Base-by-base conservation (phyloP, 1,139 yeast genomes). In the Yamadazyma sp. region DNA sequence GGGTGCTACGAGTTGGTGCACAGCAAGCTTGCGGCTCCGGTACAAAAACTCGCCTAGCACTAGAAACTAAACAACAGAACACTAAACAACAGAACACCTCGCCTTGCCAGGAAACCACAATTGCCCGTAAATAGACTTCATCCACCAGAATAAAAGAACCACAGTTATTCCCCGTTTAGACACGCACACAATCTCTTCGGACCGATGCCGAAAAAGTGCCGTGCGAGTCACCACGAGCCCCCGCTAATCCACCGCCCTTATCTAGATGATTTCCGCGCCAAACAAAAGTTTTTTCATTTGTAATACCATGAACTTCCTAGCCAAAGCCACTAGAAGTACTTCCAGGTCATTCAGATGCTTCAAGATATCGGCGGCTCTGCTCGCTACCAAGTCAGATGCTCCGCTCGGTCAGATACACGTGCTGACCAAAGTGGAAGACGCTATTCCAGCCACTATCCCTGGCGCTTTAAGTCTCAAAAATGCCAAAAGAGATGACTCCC, bases 1-100 rank as follows among this genome's bases (percentile, higher is more conserved):
- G 99, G 99, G 3, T 87, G 88, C 42, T 92, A 92, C 56, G 98
- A 92, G 61, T 63, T 83, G 17, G 90, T 84, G 4, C 79, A 59
- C 43, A 48, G 42, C 1, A 37, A 40, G 16, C 38, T 47, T 16
- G 17, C 7, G 17, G 16, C 16, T n/a, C n/a, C n/a, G n/a, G n/a
- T n/a, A n/a, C n/a, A n/a, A n/a, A n/a, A n/a, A n/a, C n/a, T n/a
- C n/a, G n/a, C n/a, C n/a, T n/a, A n/a, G n/a, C n/a, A n/a, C n/a
- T n/a, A n/a, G n/a, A n/a, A n/a, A n/a, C n/a, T n/a, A n/a, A n/a
- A n/a, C n/a, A n/a, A n/a, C n/a, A n/a, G n/a, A n/a, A n/a, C n/a
- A n/a, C n/a, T n/a, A n/a, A n/a, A n/a, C n/a, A n/a, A n/a, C n/a
- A n/a, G n/a, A n/a, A n/a, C n/a, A n/a, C n/a, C n/a, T n/a, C n/a